phyloP scores from a whole-genome alignment of 2,329 filamentous ascomycete species.

The Calonectria naviculata region DNA sequence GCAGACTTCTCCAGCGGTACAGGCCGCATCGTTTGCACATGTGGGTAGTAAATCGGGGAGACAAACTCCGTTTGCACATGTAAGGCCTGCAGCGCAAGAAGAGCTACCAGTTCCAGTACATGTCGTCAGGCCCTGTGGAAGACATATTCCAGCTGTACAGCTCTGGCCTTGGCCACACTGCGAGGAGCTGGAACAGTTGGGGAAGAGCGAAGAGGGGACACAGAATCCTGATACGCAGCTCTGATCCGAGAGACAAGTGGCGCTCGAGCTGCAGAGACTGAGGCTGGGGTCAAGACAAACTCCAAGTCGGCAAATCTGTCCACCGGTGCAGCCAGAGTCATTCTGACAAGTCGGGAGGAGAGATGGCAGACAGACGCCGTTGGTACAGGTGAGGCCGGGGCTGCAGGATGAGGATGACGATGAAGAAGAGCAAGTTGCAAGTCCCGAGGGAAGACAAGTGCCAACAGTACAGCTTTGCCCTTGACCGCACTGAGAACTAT shows the following conservation, averaged over 20 bases:
- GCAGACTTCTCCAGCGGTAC: background rate
- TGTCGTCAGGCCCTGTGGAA: background rate
- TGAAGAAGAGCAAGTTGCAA: background rate
- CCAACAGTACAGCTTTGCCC: background rate
- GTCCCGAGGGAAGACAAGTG: background rate
- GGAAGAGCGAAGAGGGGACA: background rate
- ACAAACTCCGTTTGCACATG: background rate
- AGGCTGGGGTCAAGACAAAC: background rate
- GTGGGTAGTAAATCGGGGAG: background rate
- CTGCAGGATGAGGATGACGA: background rate
- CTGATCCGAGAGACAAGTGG: background rate
- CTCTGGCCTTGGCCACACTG: background rate
- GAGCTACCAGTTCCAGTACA: background rate
- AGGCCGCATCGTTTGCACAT: background rate
- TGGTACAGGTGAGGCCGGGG: background rate
- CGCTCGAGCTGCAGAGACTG: background rate
- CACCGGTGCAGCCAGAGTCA: background rate
- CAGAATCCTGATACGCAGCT: constrained; percentile 3
- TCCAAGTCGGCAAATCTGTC: background rate
- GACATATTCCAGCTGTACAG: constrained; percentile 3
- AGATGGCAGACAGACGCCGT: background rate
- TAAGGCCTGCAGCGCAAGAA: background rate
- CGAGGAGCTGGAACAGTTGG: background rate
- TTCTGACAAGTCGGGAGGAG: background rate
- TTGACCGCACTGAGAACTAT: background rate